These are phyloP conservation scores for Lodderomyces theae DNA, from an alignment of 1,139 yeast genomes.

Conservation along the genomic window DNA sequence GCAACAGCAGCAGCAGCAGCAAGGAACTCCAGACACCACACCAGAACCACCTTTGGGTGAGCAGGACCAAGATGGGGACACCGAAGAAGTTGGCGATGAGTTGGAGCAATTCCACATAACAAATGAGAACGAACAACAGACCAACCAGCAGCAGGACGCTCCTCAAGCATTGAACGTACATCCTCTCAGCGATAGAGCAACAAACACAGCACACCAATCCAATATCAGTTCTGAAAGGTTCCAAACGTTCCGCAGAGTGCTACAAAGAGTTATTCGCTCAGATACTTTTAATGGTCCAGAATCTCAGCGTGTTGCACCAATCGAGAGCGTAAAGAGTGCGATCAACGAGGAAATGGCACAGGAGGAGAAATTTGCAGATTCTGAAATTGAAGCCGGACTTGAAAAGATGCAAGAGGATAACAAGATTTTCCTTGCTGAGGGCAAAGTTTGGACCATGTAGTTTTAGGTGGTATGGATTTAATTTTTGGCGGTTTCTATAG, in stretches of 20 bases:
- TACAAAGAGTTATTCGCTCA: constrained; percentile 48
- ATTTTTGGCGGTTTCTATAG: background rate
- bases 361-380: constrained; percentile 55
- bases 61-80: constrained; percentile 3
- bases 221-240: constrained; percentile 50
- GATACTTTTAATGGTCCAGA: constrained; percentile 45
- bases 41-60: constrained; percentile 13
- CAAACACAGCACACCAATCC: constrained; percentile 15
- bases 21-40: constrained; percentile 12
- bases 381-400: constrained; percentile 56
- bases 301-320: constrained; percentile 37
- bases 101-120: constrained; percentile 4
- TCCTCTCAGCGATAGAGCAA: constrained; percentile 28
- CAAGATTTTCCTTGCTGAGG: constrained; percentile 60
- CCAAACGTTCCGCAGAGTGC: constrained; percentile 39
- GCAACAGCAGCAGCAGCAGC: constrained; percentile 7
- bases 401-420: constrained; percentile 52
- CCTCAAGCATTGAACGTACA: constrained; percentile 3
- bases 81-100: constrained; percentile 1
- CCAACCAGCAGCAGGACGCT: background rate
- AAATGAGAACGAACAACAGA: constrained; percentile 3
- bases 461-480: background rate
- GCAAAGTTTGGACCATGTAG: constrained; percentile 40
- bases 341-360: constrained; percentile 55
- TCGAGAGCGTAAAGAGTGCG: constrained; percentile 39